Evolutionary conservation across 768 basidiomycete genomes (phyloP).

Genomic region (Plicaturopsis crispa): DNA sequence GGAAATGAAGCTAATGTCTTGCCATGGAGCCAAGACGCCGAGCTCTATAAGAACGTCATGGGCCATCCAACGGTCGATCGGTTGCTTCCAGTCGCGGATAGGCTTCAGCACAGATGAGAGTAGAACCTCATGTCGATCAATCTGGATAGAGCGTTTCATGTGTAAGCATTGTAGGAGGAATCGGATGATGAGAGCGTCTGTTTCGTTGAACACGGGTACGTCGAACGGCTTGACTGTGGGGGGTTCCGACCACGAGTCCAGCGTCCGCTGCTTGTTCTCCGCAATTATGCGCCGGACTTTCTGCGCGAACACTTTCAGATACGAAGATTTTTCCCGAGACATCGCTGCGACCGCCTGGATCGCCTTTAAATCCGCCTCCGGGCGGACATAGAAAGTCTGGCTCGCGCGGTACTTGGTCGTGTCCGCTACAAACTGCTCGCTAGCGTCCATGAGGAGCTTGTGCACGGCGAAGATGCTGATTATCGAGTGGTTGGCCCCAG

Average conservation of each 20-base stretch:
- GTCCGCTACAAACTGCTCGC: conserved; percentile 46
- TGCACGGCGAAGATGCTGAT: conserved; percentile 49
- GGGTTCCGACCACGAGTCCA: conserved; percentile 22
- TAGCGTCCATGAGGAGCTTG: conserved; percentile 51
- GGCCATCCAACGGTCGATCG: conserved; percentile 26
- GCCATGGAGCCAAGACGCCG: conserved; percentile 78
- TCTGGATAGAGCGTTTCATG: conserved; percentile 37
- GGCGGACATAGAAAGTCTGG: conserved; percentile 58
- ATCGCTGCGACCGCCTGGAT: conserved; percentile 41
- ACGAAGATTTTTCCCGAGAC: conserved; percentile 30
- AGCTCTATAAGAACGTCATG: conserved; percentile 55
- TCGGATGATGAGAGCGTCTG: conserved; percentile 50
- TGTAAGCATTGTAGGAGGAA: conserved; percentile 52
- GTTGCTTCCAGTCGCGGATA: conserved; percentile 30
- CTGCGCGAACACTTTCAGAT: conserved; percentile 38
- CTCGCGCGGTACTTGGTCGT: conserved; percentile 33
- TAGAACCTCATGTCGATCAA: conserved; percentile 52
- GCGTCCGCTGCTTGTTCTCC: conserved; percentile 19
- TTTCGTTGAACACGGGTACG: conserved; percentile 35
- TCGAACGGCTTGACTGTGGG: conserved; percentile 18
- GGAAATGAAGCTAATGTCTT: no score
- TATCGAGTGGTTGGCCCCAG: conserved; percentile 24
- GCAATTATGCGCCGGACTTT: conserved; percentile 41
- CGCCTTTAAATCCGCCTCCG: conserved; percentile 44
- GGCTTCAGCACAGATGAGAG: conserved; percentile 51